Conservation (phyloP, 31 red algal species). For the Odonthalia washingtoniensis region DNA sequence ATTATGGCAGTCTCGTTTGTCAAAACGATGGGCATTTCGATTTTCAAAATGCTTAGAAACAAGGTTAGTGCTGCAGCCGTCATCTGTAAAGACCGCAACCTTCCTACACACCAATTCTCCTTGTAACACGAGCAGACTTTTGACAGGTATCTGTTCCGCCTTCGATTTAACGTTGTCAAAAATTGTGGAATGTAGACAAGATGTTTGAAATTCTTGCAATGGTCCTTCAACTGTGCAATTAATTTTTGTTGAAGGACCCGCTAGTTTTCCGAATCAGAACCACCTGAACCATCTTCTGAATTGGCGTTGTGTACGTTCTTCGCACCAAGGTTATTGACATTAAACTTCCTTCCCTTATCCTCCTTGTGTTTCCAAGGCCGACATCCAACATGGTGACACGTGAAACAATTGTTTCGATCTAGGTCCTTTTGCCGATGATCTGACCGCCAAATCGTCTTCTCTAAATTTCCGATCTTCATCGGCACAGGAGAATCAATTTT, state of each 20-base stretch:
- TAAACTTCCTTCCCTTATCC: neutral
- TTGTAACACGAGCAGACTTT: neutral
- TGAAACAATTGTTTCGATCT: conserved; percentile 18
- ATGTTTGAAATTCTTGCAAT: too few species aligned
- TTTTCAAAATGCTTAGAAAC: neutral
- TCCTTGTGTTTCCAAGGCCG: conserved; percentile 13
- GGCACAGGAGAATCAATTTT: neutral
- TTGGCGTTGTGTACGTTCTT: too few species aligned
- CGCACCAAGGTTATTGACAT: neutral
- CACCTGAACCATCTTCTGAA: too few species aligned
- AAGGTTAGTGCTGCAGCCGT: conserved; percentile 16
- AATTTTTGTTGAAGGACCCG: neutral
- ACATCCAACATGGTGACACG: conserved; percentile 12
- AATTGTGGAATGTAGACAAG: too few species aligned
- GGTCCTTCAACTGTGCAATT: conserved; percentile 9
- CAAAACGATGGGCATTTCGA: neutral
- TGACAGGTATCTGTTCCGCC: neutral
- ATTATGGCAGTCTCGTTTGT: neutral
- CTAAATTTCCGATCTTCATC: neutral
- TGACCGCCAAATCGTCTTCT: neutral
- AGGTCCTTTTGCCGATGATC: neutral
- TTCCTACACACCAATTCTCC: neutral
- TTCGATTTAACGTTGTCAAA: too few species aligned
- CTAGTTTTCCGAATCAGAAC: conserved; percentile 23
- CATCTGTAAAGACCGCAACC: neutral